phyloP scores from a whole-genome alignment of 2,329 filamentous ascomycete genomes.

The Colletotrichum phormii region DNA sequence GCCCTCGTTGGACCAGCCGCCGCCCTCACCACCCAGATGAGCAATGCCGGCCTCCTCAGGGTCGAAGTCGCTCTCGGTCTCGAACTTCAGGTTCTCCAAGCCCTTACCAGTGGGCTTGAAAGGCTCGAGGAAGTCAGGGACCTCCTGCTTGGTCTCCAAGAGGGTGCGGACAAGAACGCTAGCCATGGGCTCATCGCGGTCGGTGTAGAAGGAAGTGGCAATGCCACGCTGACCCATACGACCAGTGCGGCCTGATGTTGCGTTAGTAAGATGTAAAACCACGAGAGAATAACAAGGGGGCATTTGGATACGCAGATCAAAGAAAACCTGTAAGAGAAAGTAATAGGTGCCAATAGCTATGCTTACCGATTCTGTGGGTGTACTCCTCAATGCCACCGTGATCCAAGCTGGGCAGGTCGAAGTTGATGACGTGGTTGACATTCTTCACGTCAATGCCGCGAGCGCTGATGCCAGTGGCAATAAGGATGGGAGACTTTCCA shows the following conservation, averaged over 20 bases:
- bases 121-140: conserved; percentile 84
- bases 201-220: conserved; percentile 90
- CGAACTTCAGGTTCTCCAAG: conserved; percentile 62
- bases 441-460: conserved; percentile 91
- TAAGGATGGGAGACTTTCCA: conserved; percentile 80
- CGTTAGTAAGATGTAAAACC: neutral
- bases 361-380: conserved; percentile 88
- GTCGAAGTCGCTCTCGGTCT: conserved; percentile 67
- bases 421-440: conserved; percentile 94
- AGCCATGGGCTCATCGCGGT: conserved; percentile 79
- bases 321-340: neutral
- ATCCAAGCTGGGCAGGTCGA: conserved; percentile 78
- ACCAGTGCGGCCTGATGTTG: conserved; percentile 80
- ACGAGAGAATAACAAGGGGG: neutral
- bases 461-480: conserved; percentile 87
- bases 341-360: too few species aligned
- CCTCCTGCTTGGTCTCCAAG: conserved; percentile 79
- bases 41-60: conserved; percentile 44
- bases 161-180: conserved; percentile 83
- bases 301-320: neutral
- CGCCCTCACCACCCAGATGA: conserved; percentile 41
- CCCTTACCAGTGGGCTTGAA: conserved; percentile 66
- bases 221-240: conserved; percentile 90
- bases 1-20: conserved; percentile 29
- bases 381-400: conserved; percentile 96